Evolutionary conservation across 78 protist species (phyloP).

Genomic region (Anaeramoeba flamelloides): DNA sequence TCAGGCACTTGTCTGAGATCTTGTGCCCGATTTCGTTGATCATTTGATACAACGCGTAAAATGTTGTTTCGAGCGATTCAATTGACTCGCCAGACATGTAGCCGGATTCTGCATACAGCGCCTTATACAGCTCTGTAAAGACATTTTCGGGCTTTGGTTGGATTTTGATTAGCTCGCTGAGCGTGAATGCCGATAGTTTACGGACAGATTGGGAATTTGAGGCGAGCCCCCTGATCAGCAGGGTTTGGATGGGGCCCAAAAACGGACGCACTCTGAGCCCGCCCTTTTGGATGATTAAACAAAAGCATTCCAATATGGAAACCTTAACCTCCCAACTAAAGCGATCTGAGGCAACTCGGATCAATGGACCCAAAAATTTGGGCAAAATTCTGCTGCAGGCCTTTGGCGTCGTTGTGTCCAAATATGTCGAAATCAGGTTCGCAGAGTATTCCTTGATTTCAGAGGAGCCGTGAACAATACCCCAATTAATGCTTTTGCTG

Average conservation of each 20-base stretch:
- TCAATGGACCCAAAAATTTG: background rate
- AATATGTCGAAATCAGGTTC: background rate
- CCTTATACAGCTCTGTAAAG: no score
- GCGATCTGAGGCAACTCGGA: background rate
- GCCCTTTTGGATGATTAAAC: background rate
- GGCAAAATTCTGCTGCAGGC: background rate
- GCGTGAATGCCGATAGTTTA: no score
- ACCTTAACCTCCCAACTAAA: background rate
- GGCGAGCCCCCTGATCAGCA: background rate
- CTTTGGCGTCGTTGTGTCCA: background rate
- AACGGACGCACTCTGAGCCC: background rate
- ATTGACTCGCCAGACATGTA: no score
- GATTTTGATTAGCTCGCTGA: no score
- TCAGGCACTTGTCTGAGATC: no score
- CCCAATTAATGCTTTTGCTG: background rate
- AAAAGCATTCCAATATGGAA: background rate
- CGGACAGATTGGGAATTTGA: no score
- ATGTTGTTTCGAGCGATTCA: no score
- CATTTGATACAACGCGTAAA: no score
- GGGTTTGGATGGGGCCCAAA: background rate
- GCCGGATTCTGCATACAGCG: no score
- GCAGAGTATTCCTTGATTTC: background rate
- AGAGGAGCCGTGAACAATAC: background rate
- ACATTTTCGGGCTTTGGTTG: no score
- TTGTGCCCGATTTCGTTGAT: no score